These are phyloP conservation scores for Trichosporon coremiiforme DNA, from an alignment of 1,284 basidiomycete species.

Conservation along the genomic window DNA sequence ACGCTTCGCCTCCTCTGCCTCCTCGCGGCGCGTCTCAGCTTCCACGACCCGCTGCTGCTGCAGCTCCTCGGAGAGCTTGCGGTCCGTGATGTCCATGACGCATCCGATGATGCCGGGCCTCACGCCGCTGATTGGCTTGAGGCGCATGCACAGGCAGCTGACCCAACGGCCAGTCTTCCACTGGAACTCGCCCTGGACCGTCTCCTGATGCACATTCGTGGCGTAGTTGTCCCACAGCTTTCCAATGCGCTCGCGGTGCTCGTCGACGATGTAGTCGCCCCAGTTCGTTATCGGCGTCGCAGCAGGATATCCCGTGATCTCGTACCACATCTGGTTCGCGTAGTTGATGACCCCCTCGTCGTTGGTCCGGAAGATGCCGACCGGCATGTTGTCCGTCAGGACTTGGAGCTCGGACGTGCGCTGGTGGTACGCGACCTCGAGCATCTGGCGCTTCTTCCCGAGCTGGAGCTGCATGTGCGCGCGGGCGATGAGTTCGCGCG, in stretches of 20 bases:
- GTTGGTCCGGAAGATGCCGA: constrained; percentile 46
- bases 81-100: constrained; percentile 45
- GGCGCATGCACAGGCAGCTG: constrained; percentile 37
- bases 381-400: constrained; percentile 39
- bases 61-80: constrained; percentile 46
- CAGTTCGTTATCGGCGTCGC: constrained; percentile 34
- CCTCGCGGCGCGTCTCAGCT: constrained; percentile 43
- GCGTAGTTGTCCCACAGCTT: constrained; percentile 35
- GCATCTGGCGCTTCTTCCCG: constrained; percentile 40
- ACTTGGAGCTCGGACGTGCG: constrained; percentile 47
- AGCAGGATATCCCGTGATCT: constrained; percentile 35
- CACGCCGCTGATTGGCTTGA: constrained; percentile 39
- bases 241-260: constrained; percentile 24
- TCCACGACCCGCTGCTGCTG: constrained; percentile 45
- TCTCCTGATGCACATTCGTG: constrained; percentile 16
- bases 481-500: constrained; percentile 56
- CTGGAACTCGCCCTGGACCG: constrained; percentile 36
- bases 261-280: constrained; percentile 35
- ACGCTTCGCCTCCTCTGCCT: constrained; percentile 49
- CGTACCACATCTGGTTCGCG: constrained; percentile 44
- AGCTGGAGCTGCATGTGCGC: constrained; percentile 48
- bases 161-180: constrained; percentile 45
- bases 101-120: constrained; percentile 33
- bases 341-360: constrained; percentile 39
- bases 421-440: constrained; percentile 48